Percentiles rank a stretch among this genome's conserved stretches.
phyloP scores from a whole-genome alignment of 345 rosid genomes.

The Brassica juncea region DNA sequence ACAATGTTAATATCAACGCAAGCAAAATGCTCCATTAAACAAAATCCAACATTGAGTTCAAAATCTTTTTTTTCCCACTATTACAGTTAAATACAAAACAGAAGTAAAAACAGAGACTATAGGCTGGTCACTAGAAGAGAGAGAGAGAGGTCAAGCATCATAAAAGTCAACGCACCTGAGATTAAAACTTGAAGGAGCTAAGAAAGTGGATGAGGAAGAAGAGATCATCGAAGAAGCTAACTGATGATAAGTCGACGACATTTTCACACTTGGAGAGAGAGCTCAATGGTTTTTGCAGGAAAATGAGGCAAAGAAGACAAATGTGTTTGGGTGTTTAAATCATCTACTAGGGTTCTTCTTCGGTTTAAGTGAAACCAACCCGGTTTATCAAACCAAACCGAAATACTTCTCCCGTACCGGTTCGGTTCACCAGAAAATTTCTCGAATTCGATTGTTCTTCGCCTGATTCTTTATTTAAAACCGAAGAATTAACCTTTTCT shows the following conservation, averaged over 20 bases:
- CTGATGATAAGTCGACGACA: constrained; percentile 29
- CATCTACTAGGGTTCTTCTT: constrained; percentile 34
- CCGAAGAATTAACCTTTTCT: neutral
- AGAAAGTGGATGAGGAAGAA: constrained; percentile 37
- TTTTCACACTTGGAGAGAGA: constrained; percentile 1
- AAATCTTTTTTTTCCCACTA: neutral
- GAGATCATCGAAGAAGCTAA: constrained; percentile 35
- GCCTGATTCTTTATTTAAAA: neutral
- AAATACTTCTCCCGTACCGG: neutral
- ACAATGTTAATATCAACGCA: neutral
- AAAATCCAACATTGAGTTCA: constrained; percentile 6
- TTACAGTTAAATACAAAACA: neutral
- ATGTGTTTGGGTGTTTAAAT: neutral
- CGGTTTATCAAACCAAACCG: constrained; percentile 29
- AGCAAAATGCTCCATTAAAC: neutral
- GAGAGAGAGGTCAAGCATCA: neutral
- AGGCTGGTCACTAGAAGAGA: neutral
- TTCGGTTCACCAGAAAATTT: neutral
- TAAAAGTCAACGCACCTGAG: constrained; percentile 22
- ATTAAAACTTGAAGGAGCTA: constrained; percentile 35
- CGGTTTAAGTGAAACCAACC: constrained; percentile 6
- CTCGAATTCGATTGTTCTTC: neutral
- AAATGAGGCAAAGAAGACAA: neutral
- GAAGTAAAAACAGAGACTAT: neutral
- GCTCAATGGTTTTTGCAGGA: neutral